Percentiles rank a stretch among this genome's conserved stretches.
Conservation (phyloP, 129 eudicot species). For the Apium graveolens region DNA sequence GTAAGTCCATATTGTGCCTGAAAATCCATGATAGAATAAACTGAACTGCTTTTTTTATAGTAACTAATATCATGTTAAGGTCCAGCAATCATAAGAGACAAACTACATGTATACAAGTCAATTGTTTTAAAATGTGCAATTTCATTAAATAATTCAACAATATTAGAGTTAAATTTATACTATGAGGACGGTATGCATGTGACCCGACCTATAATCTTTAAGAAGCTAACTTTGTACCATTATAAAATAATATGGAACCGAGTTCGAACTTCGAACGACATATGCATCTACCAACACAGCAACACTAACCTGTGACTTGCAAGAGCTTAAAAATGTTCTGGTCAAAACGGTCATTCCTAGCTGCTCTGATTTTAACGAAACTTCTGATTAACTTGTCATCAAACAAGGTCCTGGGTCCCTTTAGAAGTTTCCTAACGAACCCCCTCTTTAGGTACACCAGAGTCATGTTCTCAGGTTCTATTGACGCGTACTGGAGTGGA, state of each 20-base stretch:
- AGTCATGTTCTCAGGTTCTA: background rate
- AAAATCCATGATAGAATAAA: background rate
- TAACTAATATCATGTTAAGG: background rate
- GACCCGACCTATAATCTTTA: background rate
- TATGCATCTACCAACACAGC: background rate
- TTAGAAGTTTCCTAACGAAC: background rate
- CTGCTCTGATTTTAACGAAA: constrained; percentile 63
- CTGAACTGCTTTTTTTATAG: background rate
- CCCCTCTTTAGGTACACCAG: background rate
- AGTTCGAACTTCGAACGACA: background rate
- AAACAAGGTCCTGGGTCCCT: background rate
- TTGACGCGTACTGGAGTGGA: background rate
- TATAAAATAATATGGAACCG: no score
- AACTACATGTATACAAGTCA: background rate
- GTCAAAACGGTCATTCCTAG: constrained; percentile 32
- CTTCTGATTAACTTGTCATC: constrained; percentile 28
- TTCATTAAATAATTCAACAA: no score
- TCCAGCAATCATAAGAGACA: background rate
- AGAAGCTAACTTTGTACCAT: background rate
- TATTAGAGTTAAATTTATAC: background rate
- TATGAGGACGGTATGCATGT: background rate
- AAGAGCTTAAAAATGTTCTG: constrained; percentile 45
- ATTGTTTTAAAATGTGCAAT: background rate
- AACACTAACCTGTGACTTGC: constrained; percentile 59
- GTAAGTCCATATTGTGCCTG: background rate